A percentile compares a stretch with the other conserved stretches of the same genome.
Conservation (phyloP, 2,329 filamentous ascomycete species). For the Fusarium dlaminii region DNA sequence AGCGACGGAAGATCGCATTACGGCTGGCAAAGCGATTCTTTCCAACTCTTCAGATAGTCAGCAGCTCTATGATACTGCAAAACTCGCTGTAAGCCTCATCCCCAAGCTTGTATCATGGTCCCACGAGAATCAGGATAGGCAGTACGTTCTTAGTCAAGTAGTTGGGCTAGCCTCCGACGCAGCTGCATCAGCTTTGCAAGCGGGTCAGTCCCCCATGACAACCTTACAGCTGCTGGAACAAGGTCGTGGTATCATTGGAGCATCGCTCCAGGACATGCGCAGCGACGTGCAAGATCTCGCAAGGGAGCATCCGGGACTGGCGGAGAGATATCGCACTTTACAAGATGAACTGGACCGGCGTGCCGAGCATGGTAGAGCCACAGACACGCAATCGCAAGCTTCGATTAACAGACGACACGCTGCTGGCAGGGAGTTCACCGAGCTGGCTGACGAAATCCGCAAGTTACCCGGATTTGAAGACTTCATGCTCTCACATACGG, state of each 20-base stretch:
- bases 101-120: background rate
- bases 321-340: background rate
- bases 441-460: background rate
- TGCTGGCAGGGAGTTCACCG: background rate
- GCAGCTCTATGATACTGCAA: background rate
- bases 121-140: background rate
- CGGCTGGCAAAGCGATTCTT: background rate
- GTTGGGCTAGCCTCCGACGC: background rate
- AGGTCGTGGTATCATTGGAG: background rate
- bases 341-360: background rate
- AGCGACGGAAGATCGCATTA: background rate
- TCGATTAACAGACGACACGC: background rate
- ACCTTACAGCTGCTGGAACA: background rate
- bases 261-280: background rate
- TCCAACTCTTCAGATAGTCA: background rate
- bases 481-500: background rate
- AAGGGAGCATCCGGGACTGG: background rate
- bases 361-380: background rate
- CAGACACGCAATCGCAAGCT: background rate
- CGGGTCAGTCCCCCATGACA: accelerated
- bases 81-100: background rate
- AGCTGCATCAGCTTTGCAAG: background rate
- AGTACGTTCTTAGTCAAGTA: background rate
- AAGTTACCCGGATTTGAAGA: background rate
- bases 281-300: background rate